phyloP scores from a whole-genome alignment of 2,329 filamentous ascomycete species.

The Nemania sp. region DNA sequence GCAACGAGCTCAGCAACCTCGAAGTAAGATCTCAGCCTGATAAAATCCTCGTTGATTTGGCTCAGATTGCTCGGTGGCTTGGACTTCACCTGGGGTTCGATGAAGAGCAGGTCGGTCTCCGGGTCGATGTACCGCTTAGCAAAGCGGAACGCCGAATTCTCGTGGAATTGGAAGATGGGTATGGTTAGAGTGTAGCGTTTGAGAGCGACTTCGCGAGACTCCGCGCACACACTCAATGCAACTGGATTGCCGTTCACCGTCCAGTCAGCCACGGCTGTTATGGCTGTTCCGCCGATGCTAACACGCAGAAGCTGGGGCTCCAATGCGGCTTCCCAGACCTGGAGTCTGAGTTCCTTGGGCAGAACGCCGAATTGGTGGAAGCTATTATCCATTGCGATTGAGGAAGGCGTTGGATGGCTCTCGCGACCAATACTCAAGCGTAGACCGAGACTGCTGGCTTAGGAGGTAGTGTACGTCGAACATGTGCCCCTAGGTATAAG shows the following conservation, averaged over 20 bases:
- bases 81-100: not conserved
- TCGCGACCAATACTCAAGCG: too few relatives aligned
- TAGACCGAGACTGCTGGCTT: too few relatives aligned
- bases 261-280: not conserved
- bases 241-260: not conserved
- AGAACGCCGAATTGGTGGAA: not conserved
- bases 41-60: not conserved
- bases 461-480: too few relatives aligned
- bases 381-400: too few relatives aligned
- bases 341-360: not conserved
- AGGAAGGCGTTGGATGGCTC: too few relatives aligned
- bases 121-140: not conserved
- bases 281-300: not conserved
- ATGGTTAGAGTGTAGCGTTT: not conserved
- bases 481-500: too few relatives aligned
- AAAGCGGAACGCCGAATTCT: not conserved
- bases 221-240: not conserved
- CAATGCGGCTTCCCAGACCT: not conserved
- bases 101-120: not conserved
- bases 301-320: not conserved
- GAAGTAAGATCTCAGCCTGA: not conserved
- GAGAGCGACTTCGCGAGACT: not conserved
- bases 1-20: not conserved
- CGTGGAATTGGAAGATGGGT: not conserved
- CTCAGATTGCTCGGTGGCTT: not conserved